phyloP scores from a whole-genome alignment of 768 basidiomycete genomes.

The Kondoa malvinella region DNA sequence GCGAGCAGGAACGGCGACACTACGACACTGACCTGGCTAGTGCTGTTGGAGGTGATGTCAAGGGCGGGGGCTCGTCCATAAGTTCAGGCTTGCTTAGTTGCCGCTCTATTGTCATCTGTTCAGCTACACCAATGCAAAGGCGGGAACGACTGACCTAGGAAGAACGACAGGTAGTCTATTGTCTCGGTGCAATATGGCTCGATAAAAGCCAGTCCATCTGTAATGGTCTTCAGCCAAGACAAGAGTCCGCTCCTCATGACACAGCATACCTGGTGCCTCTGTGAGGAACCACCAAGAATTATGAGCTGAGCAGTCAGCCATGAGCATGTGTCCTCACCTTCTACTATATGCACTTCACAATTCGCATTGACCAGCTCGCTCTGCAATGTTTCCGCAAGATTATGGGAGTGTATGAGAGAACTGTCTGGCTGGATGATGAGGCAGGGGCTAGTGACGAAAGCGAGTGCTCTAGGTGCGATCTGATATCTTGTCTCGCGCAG shows the following conservation, averaged over 20 bases:
- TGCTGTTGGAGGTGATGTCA: background rate
- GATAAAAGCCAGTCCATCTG: background rate
- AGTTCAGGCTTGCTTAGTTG: background rate
- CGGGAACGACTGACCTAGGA: background rate
- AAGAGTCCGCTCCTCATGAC: background rate
- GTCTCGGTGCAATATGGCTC: background rate
- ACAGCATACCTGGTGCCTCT: background rate
- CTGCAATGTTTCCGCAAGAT: background rate
- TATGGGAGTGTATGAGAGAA: background rate
- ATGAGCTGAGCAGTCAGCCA: background rate
- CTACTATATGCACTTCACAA: background rate
- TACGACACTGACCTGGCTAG: too few relatives aligned
- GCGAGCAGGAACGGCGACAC: too few relatives aligned
- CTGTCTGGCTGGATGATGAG: constrained; percentile 3
- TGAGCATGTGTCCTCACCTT: background rate
- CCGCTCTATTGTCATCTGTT: background rate
- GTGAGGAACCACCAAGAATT: too few relatives aligned
- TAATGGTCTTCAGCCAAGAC: background rate
- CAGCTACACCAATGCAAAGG: background rate
- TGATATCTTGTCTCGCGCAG: background rate
- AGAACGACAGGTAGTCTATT: background rate
- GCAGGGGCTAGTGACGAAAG: background rate
- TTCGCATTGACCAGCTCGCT: background rate
- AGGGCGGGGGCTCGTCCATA: background rate
- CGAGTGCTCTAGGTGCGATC: background rate